These are phyloP conservation scores for Microascus cirrosus DNA, from an alignment of 2,329 filamentous ascomycete species.

Conservation along the genomic window DNA sequence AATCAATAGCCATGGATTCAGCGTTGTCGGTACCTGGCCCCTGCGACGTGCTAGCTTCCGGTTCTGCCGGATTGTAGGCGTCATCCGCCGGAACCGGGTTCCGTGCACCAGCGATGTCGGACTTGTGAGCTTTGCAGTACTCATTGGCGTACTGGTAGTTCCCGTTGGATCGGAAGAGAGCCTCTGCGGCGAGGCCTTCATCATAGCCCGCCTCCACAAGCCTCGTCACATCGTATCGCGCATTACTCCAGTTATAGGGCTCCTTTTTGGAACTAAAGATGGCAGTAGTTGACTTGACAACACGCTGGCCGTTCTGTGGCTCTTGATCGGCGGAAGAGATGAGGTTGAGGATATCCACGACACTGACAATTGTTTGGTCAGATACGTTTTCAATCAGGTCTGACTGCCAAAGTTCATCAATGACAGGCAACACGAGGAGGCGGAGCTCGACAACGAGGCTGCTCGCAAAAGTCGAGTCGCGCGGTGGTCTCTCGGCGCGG, in stretches of 20 bases:
- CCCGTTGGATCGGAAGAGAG: conserved; percentile 72
- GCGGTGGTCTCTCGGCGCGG: conserved; percentile 28
- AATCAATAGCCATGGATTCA: conserved; percentile 21
- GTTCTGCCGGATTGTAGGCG: conserved; percentile 21
- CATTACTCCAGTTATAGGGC: conserved; percentile 33
- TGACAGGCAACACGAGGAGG: conserved; percentile 64
- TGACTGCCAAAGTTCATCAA: conserved; percentile 76
- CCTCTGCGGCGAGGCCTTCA: conserved; percentile 60
- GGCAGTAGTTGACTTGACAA: neutral
- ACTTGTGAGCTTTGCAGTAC: conserved; percentile 59
- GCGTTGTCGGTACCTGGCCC: conserved; percentile 8
- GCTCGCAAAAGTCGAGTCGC: conserved; percentile 33
- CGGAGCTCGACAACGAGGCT: conserved; percentile 85
- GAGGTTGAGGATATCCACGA: conserved; percentile 74
- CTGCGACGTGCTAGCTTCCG: conserved; percentile 7
- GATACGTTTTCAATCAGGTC: conserved; percentile 71
- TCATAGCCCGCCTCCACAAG: conserved; percentile 25
- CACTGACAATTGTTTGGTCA: conserved; percentile 61
- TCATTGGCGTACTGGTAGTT: conserved; percentile 48
- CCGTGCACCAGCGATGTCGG: conserved; percentile 45
- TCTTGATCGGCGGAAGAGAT: conserved; percentile 73
- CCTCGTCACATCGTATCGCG: conserved; percentile 18
- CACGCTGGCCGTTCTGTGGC: conserved; percentile 36
- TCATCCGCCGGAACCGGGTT: conserved; percentile 58
- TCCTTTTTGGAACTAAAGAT: conserved; percentile 28